Evolutionary conservation across 2,329 filamentous ascomycete species (phyloP).

Genomic region (Drechmeria coniospora): DNA sequence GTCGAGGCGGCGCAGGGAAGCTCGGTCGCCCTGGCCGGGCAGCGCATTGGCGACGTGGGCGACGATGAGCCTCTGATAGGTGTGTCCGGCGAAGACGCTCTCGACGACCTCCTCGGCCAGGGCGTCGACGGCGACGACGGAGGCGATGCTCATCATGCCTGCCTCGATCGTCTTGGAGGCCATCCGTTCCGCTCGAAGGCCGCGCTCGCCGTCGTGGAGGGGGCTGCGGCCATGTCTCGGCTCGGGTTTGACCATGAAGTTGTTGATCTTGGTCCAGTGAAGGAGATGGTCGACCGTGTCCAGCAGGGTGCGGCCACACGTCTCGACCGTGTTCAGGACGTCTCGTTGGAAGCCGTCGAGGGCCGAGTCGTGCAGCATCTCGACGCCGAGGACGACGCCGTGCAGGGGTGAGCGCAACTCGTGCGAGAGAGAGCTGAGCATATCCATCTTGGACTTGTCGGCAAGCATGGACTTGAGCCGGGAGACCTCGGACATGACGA

Average conservation of each 20-base stretch:
- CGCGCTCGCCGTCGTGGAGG: background rate
- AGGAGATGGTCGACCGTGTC: slow-evolving; percentile 39
- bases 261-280: slow-evolving; percentile 40
- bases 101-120: slow-evolving; percentile 31
- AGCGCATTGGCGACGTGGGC: too few relatives aligned
- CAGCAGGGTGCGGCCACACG: slow-evolving; percentile 33
- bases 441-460: slow-evolving; percentile 37
- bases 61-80: slow-evolving; percentile 16
- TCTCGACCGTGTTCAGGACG: slow-evolving; percentile 32
- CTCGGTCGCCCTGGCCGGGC: slow-evolving; percentile 4
- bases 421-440: slow-evolving; percentile 44
- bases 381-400: slow-evolving; percentile 38
- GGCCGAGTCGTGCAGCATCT: slow-evolving; percentile 35
- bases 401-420: slow-evolving; percentile 46
- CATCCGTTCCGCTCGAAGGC: slow-evolving; percentile 1
- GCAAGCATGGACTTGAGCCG: slow-evolving; percentile 22
- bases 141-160: slow-evolving; percentile 7
- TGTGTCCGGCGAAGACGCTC: slow-evolving; percentile 29
- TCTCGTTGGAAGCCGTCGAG: slow-evolving; percentile 30
- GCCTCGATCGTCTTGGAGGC: slow-evolving; percentile 5
- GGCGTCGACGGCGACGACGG: slow-evolving; percentile 19
- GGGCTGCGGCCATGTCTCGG: too few relatives aligned
- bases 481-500: slow-evolving; percentile 40
- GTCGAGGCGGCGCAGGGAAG: slow-evolving; percentile 8
- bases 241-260: too few relatives aligned